A percentile compares a stretch with the other conserved stretches of the same genome.
phyloP scores from a whole-genome alignment of 176 grass and related monocot species.

The Thinopyrum elongatum region DNA sequence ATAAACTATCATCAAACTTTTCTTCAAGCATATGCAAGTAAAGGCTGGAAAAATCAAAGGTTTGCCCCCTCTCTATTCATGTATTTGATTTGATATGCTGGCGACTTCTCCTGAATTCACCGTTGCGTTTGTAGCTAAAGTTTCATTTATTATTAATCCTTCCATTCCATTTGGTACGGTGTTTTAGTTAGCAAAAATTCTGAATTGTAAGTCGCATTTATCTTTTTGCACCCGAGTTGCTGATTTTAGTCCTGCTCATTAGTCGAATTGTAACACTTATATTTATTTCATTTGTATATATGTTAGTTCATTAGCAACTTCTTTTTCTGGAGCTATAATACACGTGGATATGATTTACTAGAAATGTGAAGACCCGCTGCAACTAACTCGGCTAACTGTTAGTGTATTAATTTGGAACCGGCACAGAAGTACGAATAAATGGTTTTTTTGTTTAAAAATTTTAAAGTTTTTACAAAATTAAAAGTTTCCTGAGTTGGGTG shows the following conservation, averaged over 20 bases:
- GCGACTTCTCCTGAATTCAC: not conserved
- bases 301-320: not conserved
- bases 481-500: not conserved
- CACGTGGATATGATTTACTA: not conserved
- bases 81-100: slow-evolving; percentile 26
- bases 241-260: too few relatives aligned
- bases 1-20: slow-evolving; percentile 84
- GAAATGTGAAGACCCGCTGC: too few relatives aligned
- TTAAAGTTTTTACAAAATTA: not conserved
- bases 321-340: not conserved
- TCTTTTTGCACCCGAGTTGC: too few relatives aligned
- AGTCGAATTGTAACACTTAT: too few relatives aligned
- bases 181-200: too few relatives aligned
- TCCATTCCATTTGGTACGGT: too few relatives aligned
- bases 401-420: not conserved
- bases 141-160: not conserved
- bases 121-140: not conserved
- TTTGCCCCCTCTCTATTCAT: slow-evolving; percentile 5
- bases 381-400: not conserved
- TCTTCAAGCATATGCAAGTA: slow-evolving; percentile 69
- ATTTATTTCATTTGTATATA: not conserved
- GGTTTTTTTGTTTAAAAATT: too few relatives aligned
- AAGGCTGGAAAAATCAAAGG: slow-evolving; percentile 94
- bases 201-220: too few relatives aligned
- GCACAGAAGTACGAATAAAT: not conserved